Evolutionary conservation across 345 rosid genomes (phyloP), one percentile per base, ranked within the genome.

Genomic region (Jatropha curcas): DNA sequence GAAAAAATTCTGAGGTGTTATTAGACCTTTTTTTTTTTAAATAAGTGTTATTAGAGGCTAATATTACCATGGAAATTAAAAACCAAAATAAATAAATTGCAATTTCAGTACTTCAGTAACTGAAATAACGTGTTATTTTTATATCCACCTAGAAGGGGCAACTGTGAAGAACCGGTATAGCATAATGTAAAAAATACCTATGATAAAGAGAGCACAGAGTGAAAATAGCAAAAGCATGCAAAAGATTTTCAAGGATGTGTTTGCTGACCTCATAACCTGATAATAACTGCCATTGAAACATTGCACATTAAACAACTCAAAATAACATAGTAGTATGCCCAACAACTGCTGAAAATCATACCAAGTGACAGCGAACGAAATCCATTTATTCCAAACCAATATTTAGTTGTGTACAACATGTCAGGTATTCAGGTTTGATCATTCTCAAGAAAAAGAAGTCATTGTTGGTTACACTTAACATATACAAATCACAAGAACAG

Each of bases 401-500:
- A 41, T 41, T 0, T 66, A 16, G 14, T 33, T 30, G 12, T 65
- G 30, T 30, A 31, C 68, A 64, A 33, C 13, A 68, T 76, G 55
- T 68, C 63, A 56, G 57, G 66, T 70, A n/a, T n/a, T n/a, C n/a
- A n/a, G n/a, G n/a, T n/a, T n/a, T n/a, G n/a, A n/a, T n/a, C n/a
- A n/a, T n/a, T n/a, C n/a, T n/a, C n/a, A n/a, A n/a, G n/a, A n/a
- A n/a, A n/a, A n/a, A n/a, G n/a, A n/a, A n/a, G n/a, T n/a, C n/a
- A n/a, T 48, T 74, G 35, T 58, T 65, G 53, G n/a, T 60, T 59
- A 53, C 59, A 48, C 33, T 43, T 27, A 25, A 17, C 27, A 43
- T 55, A 73, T 56, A 22, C 24, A 62, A 57, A 52, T 52, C 51
- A 61, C 68, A 31, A 41, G 13, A n/a, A n/a, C n/a, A n/a, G 9